These are phyloP conservation scores for Candida ovalis DNA, from an alignment of 805 yeast genomes.

Conservation along the genomic window DNA sequence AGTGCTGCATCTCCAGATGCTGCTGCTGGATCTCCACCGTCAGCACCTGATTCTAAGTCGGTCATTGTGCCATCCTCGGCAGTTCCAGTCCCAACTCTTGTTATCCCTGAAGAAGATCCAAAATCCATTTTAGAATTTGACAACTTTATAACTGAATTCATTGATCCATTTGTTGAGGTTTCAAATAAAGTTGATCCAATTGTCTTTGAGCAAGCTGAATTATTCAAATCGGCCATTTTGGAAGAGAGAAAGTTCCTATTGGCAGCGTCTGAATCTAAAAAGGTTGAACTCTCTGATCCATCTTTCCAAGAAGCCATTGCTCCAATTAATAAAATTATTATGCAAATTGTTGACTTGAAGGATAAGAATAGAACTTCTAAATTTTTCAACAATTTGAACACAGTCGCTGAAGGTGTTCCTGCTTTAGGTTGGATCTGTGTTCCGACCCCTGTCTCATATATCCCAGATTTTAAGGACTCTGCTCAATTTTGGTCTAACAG, in stretches of 20 bases:
- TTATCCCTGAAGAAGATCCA: conserved; percentile 31
- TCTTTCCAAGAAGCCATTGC: conserved; percentile 51
- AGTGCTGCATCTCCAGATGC: conserved; percentile 3
- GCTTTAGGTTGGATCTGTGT: conserved; percentile 88
- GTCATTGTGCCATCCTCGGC: conserved; percentile 17
- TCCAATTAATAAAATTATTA: conserved; percentile 65
- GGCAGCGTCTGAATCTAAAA: conserved; percentile 56
- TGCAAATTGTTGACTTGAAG: conserved; percentile 56
- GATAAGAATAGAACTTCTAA: conserved; percentile 71
- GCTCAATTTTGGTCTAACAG: conserved; percentile 94
- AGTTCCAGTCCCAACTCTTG: conserved; percentile 17
- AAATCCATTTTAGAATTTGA: conserved; percentile 52
- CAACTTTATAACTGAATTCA: conserved; percentile 43
- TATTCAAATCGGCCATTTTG: conserved; percentile 50
- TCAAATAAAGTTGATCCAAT: conserved; percentile 54
- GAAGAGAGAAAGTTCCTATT: conserved; percentile 57
- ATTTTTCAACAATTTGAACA: conserved; percentile 66
- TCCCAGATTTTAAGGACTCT: conserved; percentile 84
- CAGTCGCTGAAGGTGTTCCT: conserved; percentile 86
- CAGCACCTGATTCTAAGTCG: conserved; percentile 9
- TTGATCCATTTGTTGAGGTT: conserved; percentile 55
- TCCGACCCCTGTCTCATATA: conserved; percentile 67
- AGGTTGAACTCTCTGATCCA: conserved; percentile 59
- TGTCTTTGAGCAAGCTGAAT: conserved; percentile 52
- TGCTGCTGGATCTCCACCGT: conserved; percentile 3